Evolutionary conservation across 257 asterid genomes (phyloP).

Genomic region (Solanum rostratum): DNA sequence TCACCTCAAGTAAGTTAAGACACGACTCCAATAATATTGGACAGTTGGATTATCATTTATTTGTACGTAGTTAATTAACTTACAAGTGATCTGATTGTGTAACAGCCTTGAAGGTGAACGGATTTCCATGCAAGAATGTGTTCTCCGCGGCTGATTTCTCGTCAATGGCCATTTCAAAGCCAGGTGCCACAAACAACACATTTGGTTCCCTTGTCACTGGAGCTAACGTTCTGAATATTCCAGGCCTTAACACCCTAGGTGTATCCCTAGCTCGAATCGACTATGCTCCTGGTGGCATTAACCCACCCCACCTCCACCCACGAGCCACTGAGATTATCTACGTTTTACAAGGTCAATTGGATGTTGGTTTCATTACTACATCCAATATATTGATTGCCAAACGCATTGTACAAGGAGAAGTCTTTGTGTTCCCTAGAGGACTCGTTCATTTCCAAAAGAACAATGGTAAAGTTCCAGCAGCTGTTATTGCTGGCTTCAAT

Average conservation of each 20-base stretch:
- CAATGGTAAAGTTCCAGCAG: constrained; percentile 40
- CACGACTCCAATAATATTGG: background rate
- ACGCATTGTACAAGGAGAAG: constrained; percentile 48
- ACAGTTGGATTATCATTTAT: background rate
- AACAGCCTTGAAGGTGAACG: constrained; percentile 53
- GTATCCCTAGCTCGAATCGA: constrained; percentile 66
- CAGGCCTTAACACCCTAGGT: constrained; percentile 85
- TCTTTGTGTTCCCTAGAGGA: constrained; percentile 56
- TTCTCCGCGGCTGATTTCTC: constrained; percentile 53
- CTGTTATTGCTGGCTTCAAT: constrained; percentile 63
- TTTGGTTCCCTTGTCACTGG: constrained; percentile 49
- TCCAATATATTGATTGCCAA: constrained; percentile 49
- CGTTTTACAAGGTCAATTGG: constrained; percentile 56
- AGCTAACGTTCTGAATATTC: constrained; percentile 50
- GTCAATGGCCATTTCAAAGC: constrained; percentile 22
- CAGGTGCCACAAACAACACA: constrained; percentile 60
- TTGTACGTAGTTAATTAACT: background rate
- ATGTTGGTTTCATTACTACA: constrained; percentile 82
- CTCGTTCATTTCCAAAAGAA: constrained; percentile 83
- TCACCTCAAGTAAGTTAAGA: constrained; percentile 24
- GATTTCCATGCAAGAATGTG: constrained; percentile 45
- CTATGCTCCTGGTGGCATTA: constrained; percentile 72
- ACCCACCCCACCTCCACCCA: constrained; percentile 86
- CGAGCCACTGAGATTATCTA: constrained; percentile 78
- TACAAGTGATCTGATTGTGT: background rate